phyloP scores from a whole-genome alignment of 2,329 filamentous ascomycete genomes.

The Periglandula ipomoeae region DNA sequence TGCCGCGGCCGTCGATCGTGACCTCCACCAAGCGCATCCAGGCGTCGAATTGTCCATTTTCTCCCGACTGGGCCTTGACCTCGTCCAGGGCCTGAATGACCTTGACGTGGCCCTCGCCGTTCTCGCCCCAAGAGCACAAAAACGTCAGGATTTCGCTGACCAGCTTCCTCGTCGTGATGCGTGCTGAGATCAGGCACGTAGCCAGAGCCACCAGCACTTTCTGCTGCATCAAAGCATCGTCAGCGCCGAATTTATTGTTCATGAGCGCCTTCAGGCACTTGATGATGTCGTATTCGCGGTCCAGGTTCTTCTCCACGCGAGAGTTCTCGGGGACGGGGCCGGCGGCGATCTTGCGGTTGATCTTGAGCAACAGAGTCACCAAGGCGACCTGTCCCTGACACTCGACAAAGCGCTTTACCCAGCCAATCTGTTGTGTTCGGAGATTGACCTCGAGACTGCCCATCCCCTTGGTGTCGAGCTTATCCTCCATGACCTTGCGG shows the following conservation, averaged over 20 bases:
- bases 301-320: slow-evolving; percentile 66
- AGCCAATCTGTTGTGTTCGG: slow-evolving; percentile 91
- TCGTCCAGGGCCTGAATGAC: slow-evolving; percentile 89
- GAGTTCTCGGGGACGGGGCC: slow-evolving; percentile 56
- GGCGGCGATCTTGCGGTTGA: slow-evolving; percentile 76
- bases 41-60: slow-evolving; percentile 92
- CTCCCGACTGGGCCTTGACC: slow-evolving; percentile 77
- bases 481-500: slow-evolving; percentile 91
- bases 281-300: slow-evolving; percentile 92
- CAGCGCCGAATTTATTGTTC: slow-evolving; percentile 99
- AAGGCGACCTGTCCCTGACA: slow-evolving; percentile 94
- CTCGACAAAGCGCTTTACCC: slow-evolving; percentile 95
- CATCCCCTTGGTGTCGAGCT: slow-evolving; percentile 81
- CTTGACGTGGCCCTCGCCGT: slow-evolving; percentile 78
- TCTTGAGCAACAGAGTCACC: slow-evolving; percentile 85
- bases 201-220: slow-evolving; percentile 83
- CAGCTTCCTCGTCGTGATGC: slow-evolving; percentile 84
- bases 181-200: slow-evolving; percentile 77
- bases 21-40: slow-evolving; percentile 99
- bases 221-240: slow-evolving; percentile 85
- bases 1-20: slow-evolving; percentile 90
- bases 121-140: slow-evolving; percentile 83
- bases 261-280: slow-evolving; percentile 96
- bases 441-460: slow-evolving; percentile 91
- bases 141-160: slow-evolving; percentile 96